Conservation (phyloP, 2,329 filamentous ascomycete species). For the Dissoconium aciculare region DNA sequence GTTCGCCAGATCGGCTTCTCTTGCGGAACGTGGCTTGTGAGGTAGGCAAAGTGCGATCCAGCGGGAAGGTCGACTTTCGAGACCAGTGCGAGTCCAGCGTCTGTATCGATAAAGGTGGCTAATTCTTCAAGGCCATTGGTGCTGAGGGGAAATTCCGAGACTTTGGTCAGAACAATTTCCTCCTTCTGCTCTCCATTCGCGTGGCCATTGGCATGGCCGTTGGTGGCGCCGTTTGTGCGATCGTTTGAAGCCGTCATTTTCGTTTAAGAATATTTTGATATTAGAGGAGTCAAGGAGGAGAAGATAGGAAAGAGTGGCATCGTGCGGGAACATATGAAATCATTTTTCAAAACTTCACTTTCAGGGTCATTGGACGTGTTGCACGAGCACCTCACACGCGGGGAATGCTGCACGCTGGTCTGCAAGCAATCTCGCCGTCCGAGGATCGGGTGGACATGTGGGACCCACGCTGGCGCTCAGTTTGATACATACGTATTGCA, state of each 20-base stretch:
- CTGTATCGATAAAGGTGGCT: constrained; percentile 24
- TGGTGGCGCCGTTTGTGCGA: constrained; percentile 6
- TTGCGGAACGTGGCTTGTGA: constrained; percentile 33
- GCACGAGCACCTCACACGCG: too few relatives aligned
- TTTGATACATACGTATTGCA: too few relatives aligned
- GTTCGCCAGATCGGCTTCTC: constrained; percentile 34
- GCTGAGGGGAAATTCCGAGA: constrained; percentile 12
- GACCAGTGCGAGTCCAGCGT: constrained; percentile 30
- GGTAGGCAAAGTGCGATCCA: constrained; percentile 35
- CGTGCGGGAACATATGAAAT: too few relatives aligned
- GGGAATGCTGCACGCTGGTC: too few relatives aligned
- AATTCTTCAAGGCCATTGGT: constrained; percentile 26
- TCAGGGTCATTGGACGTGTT: too few relatives aligned
- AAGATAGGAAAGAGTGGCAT: too few relatives aligned
- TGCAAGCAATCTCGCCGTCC: too few relatives aligned
- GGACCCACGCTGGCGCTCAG: too few relatives aligned
- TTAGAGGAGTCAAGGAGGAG: too few relatives aligned
- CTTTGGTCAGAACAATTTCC: constrained; percentile 6
- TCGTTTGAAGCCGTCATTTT: constrained; percentile 9
- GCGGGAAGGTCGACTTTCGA: constrained; percentile 37
- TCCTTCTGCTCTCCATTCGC: neutral
- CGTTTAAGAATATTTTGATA: too few relatives aligned
- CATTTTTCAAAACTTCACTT: too few relatives aligned
- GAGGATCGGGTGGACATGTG: too few relatives aligned
- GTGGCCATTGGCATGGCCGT: constrained; percentile 3